phyloP scores from a whole-genome alignment of 2,329 filamentous ascomycete species.

The Harringtonia aguacate region DNA sequence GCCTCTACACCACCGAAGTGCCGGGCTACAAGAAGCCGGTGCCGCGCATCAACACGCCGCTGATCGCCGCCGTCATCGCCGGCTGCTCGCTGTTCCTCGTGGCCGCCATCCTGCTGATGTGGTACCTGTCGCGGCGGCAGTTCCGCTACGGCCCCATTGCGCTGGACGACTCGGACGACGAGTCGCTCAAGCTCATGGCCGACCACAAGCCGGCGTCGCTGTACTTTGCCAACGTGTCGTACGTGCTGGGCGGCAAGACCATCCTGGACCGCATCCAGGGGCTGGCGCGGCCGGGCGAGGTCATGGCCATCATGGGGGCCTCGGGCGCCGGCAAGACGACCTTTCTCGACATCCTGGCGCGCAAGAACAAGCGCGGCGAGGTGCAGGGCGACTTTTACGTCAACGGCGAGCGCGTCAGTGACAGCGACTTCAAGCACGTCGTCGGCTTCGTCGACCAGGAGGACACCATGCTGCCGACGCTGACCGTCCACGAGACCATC shows the following conservation, averaged over 20 bases:
- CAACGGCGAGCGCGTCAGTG: slow-evolving; percentile 81
- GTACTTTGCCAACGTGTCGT: slow-evolving; percentile 80
- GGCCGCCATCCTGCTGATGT: slow-evolving; percentile 70
- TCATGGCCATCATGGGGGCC: slow-evolving; percentile 95
- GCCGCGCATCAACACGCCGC: slow-evolving; percentile 91
- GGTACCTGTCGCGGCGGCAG: slow-evolving; percentile 76
- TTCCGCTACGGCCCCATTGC: slow-evolving; percentile 62
- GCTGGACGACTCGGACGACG: slow-evolving; percentile 83
- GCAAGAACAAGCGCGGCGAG: slow-evolving; percentile 88
- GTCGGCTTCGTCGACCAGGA: slow-evolving; percentile 98
- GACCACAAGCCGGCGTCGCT: slow-evolving; percentile 87
- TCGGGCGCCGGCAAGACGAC: slow-evolving; percentile 97
- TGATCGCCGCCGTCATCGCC: slow-evolving; percentile 91
- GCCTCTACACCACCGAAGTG: slow-evolving; percentile 83
- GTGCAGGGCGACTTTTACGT: slow-evolving; percentile 77
- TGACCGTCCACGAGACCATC: slow-evolving; percentile 97
- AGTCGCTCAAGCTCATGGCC: slow-evolving; percentile 73
- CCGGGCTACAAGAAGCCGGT: slow-evolving; percentile 82
- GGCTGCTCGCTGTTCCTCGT: slow-evolving; percentile 72
- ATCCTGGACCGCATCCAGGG: slow-evolving; percentile 76
- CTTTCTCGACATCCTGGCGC: slow-evolving; percentile 88
- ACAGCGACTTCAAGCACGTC: slow-evolving; percentile 79
- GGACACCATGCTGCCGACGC: slow-evolving; percentile 88
- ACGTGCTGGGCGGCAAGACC: slow-evolving; percentile 75
- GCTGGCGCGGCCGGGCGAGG: slow-evolving; percentile 85